Evolutionary conservation across 768 basidiomycete species (phyloP).

Genomic region (Tylopilus balloui): DNA sequence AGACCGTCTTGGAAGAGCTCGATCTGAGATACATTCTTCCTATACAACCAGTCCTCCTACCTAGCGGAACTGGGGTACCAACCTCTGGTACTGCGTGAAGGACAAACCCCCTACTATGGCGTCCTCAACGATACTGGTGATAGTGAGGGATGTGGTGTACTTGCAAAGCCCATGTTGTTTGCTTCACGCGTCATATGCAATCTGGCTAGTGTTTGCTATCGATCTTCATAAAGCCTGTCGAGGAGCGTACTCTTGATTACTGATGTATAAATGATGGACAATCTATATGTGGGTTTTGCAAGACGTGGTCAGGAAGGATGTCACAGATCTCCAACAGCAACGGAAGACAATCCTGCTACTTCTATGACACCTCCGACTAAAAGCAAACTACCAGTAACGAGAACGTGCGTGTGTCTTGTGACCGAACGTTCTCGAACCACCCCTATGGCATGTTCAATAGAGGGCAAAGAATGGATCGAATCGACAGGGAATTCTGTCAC

Average conservation of each 20-base stretch:
- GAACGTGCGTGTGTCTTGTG: slow-evolving; percentile 45
- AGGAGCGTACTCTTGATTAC: slow-evolving; percentile 1
- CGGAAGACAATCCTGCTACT: slow-evolving; percentile 74
- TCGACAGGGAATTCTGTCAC: slow-evolving; percentile 56
- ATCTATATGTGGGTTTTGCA: neutral
- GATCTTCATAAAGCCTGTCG: neutral
- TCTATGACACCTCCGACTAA: slow-evolving; percentile 93
- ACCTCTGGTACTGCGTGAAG: neutral
- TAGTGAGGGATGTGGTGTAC: neutral
- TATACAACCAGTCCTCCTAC: slow-evolving; percentile 64
- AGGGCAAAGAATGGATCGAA: slow-evolving; percentile 74
- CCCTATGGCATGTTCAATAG: slow-evolving; percentile 85
- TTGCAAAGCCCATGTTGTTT: neutral
- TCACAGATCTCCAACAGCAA: slow-evolving; percentile 47
- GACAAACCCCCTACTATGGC: neutral
- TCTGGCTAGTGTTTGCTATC: neutral
- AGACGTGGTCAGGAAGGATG: neutral
- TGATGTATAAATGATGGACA: slow-evolving; percentile 2
- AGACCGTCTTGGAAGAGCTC: slow-evolving; percentile 66
- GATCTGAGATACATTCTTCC: slow-evolving; percentile 69
- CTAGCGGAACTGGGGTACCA: slow-evolving; percentile 14
- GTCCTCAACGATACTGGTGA: neutral
- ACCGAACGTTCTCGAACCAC: slow-evolving; percentile 46
- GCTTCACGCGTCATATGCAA: neutral
- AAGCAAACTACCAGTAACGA: slow-evolving; percentile 91